Conservation (phyloP, 345 rosid species). For the Murraya koenigii region DNA sequence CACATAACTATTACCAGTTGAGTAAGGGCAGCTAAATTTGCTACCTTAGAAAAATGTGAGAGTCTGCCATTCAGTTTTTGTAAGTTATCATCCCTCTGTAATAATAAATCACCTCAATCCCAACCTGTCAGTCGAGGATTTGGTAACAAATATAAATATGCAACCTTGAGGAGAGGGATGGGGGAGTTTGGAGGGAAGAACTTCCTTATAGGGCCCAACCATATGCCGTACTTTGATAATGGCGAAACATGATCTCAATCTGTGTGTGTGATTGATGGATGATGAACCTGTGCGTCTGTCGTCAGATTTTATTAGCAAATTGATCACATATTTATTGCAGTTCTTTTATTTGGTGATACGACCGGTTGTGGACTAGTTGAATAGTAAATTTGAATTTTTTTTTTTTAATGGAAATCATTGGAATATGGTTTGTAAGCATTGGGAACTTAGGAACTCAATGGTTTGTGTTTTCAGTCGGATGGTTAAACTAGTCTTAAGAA, state of each 20-base stretch:
- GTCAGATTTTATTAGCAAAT: neutral
- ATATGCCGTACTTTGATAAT: conserved; percentile 15
- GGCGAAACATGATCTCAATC: conserved; percentile 10
- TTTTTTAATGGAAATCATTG: neutral
- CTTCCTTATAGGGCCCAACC: conserved; percentile 8
- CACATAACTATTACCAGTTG: neutral
- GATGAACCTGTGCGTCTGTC: neutral
- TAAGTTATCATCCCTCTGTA: conserved; percentile 22
- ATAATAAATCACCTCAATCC: conserved; percentile 20
- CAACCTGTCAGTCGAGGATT: neutral
- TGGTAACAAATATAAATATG: neutral
- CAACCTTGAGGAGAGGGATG: conserved; percentile 1
- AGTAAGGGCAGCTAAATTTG: conserved; percentile 13
- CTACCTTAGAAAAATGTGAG: conserved; percentile 23
- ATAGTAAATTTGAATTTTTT: neutral
- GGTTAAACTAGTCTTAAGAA: neutral
- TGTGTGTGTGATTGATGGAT: conserved; percentile 2
- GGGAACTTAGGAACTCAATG: neutral
- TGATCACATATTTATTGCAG: neutral
- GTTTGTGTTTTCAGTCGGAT: neutral
- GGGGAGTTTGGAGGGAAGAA: conserved; percentile 11
- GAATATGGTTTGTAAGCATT: neutral
- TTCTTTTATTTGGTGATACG: neutral
- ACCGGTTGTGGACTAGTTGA: neutral
- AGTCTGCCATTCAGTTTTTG: conserved; percentile 16